Base-by-base conservation (phyloP, 2,329 filamentous ascomycete genomes). In the Parafenestella ontariensis region DNA sequence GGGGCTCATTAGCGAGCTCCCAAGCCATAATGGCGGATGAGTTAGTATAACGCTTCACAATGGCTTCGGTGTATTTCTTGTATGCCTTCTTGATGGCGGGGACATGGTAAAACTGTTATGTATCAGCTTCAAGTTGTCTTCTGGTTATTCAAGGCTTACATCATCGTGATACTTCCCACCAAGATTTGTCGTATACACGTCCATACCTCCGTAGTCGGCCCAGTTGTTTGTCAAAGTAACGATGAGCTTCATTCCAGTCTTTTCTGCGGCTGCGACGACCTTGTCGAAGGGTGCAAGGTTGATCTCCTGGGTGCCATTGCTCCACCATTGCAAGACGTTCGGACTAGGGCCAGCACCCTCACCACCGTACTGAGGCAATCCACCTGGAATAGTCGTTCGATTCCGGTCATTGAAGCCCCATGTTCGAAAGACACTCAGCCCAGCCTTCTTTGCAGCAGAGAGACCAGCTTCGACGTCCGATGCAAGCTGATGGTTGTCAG, bases 331-430 rank as follows among this genome's bases (percentile, higher is more conserved):
- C 59, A 85, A 78, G 5, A 82, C 76, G 5, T 79, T 74, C 2
- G 79, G 75, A 20, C 77, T 79, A 0, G 72, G 73, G 0, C 79
- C 81, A 3, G 79, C 78, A 3, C 79, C 79, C 56, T 83, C 82
- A 13, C 75, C 78, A 34, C 81, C 82, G 48, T 85, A 85, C 56
- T 82, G 70, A 0, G 83, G 83, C 3, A 85, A 69, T 5, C 82
- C 82, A 17, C 71, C 62, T 11, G 69, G 51, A 40, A 68, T 54
- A 46, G 78, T 80, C 0, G 82, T 84, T 21, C 70, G 72, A 64
- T 85, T 85, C 64, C 81, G 82, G 68, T 85, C 83, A 62, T 85
- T 83, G 76, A 84, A 85, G 15, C 81, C 82, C 83, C 83, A 85
- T 8, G 82, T 85, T 23, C 83, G 79, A 65, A 85, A 79, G 5